Evolutionary conservation across 192 early-diverging fungal genomes (phyloP), one percentile per base, ranked within the genome.

Genomic region (Coemansia sp.): DNA sequence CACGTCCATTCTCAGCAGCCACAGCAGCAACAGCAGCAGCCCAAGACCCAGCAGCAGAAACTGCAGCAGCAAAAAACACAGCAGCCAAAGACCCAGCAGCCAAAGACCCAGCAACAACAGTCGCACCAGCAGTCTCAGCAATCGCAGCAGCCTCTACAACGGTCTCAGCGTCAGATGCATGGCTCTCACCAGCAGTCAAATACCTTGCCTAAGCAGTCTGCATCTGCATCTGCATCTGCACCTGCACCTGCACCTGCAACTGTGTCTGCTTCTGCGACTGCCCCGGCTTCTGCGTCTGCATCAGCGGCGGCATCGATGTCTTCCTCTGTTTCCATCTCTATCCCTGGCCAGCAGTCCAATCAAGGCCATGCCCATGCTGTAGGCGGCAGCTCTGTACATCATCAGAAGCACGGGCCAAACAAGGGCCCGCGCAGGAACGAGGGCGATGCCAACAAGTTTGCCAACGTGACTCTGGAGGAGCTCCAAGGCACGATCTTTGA

Each of bases 401-500:
- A 68, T 47, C 74, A 76, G 42, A 77, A 72, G 57, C 69, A 81
- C 48, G 55, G 39, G 10, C 54, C 61, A 32, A 45, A 29, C 62
- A 72, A 81, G 45, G 27, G 57, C 3, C 29, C 63, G 48, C 75
- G 78, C 48, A 60, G 66, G 55, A 62, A 61, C 60, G 72, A 81
- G 6, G 32, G 57, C 45, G 84, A 85, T 51, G 74, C 72, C 19
- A 91, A 87, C 65, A 85, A 90, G 19, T 95, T 90, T 64, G 67
- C 83, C 10, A 87, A 86, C 29, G 81, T 83, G 4, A 48, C 75
- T 18, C 69, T 95, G 18, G 88, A 91, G 34, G 86, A 89, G 13
- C 82, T 90, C 34, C 72, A 86, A 4, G 89, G 89, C 35, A 81
- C 90, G 42, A 87, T 93, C 14, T 89, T 88, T 58, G 75, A 85